These are phyloP conservation scores for Trichoderma sp. DNA, from an alignment of 2,329 filamentous ascomycete genomes.

Conservation along the genomic window DNA sequence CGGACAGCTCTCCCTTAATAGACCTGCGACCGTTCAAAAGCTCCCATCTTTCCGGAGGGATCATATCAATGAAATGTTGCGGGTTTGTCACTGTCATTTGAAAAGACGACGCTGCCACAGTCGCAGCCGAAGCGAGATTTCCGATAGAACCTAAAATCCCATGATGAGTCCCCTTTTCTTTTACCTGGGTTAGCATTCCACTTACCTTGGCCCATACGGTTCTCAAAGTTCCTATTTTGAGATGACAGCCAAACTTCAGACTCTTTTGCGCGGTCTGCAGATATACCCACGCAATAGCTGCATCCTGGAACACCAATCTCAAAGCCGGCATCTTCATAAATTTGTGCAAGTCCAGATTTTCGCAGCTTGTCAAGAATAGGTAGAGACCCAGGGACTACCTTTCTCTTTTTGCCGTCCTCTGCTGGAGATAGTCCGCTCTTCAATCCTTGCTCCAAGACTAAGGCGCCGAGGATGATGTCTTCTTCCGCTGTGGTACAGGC, in stretches of 20 bases:
- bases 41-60: slow-evolving; percentile 4
- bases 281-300: slow-evolving; percentile 44
- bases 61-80: slow-evolving; percentile 6
- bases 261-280: slow-evolving; percentile 37
- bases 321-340: slow-evolving; percentile 41
- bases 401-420: slow-evolving; percentile 32
- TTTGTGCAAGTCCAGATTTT: slow-evolving; percentile 32
- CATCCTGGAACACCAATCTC: slow-evolving; percentile 41
- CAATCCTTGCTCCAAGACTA: slow-evolving; percentile 40
- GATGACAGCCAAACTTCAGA: slow-evolving; percentile 43
- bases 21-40: background rate
- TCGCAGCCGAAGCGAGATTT: slow-evolving; percentile 43
- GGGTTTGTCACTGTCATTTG: slow-evolving; percentile 43
- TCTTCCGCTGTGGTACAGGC: slow-evolving; percentile 45
- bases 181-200: background rate
- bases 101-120: slow-evolving; percentile 46
- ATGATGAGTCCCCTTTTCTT: background rate
- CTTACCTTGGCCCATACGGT: slow-evolving; percentile 38
- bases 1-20: background rate
- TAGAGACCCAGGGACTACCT: slow-evolving; percentile 39
- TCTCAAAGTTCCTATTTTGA: slow-evolving; percentile 45
- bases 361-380: slow-evolving; percentile 36
- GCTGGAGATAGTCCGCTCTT: slow-evolving; percentile 31
- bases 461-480: slow-evolving; percentile 40
- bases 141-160: slow-evolving; percentile 31